Evolutionary conservation across 2,329 filamentous ascomycete species (phyloP).

Genomic region (Aspergillus thermomutatus): DNA sequence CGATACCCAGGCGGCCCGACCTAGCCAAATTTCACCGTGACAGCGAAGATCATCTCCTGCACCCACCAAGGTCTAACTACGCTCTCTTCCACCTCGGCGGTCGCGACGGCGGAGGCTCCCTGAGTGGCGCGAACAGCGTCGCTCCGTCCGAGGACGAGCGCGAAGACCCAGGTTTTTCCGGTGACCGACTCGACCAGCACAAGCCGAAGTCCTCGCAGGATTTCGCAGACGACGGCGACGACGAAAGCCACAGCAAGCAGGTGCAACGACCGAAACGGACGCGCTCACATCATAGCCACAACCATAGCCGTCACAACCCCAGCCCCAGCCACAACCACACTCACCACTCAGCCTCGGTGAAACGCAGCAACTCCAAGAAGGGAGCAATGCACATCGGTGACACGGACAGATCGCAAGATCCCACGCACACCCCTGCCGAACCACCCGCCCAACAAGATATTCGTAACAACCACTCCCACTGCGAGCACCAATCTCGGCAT

Average conservation of each 20-base stretch:
- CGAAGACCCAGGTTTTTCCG: conserved; percentile 18
- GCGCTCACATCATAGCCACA: conserved; percentile 21
- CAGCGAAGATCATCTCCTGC: conserved; percentile 28
- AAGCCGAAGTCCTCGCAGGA: conserved; percentile 25
- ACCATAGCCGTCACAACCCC: conserved; percentile 17
- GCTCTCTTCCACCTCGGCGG: conserved; percentile 37
- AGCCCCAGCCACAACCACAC: background rate
- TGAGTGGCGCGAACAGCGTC: conserved; percentile 43
- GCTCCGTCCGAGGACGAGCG: conserved; percentile 33
- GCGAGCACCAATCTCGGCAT: conserved; percentile 1
- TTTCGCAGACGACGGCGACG: conserved; percentile 34
- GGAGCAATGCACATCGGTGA: conserved; percentile 28
- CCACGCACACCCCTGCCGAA: conserved; percentile 6
- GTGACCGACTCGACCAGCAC: conserved; percentile 10
- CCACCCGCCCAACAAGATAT: background rate
- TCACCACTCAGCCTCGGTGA: conserved; percentile 6
- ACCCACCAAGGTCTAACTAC: conserved; percentile 25
- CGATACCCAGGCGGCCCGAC: conserved; percentile 15
- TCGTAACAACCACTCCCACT: background rate
- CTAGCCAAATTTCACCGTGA: conserved; percentile 23
- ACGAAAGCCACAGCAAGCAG: conserved; percentile 30
- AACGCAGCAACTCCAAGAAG: conserved; percentile 8
- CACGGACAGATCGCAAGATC: conserved; percentile 27
- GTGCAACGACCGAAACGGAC: conserved; percentile 19
- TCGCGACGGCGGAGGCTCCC: conserved; percentile 46